Percentiles rank a stretch among this genome's conserved stretches.
phyloP scores from a whole-genome alignment of 345 rosid genomes.

The Murraya koenigii region DNA sequence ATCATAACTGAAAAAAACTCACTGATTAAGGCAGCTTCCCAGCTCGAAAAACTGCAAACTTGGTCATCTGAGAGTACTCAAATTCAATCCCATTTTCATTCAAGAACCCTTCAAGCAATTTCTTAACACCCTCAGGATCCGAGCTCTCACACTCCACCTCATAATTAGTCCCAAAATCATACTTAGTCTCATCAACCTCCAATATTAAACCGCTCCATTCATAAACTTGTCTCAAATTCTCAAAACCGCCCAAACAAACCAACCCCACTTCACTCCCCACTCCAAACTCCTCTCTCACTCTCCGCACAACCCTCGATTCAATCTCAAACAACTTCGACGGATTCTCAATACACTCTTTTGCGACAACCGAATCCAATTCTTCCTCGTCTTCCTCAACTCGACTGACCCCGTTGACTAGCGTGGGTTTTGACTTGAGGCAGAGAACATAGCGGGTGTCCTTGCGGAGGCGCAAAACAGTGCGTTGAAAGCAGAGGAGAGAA shows the following conservation, averaged over 20 bases:
- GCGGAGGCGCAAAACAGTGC: constrained; percentile 67
- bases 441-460: constrained; percentile 44
- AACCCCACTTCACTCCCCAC: constrained; percentile 40
- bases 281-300: constrained; percentile 73
- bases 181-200: constrained; percentile 87
- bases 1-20: neutral
- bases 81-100: constrained; percentile 52
- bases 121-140: constrained; percentile 70
- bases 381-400: constrained; percentile 92
- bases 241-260: constrained; percentile 82
- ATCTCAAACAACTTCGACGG: constrained; percentile 38
- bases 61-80: constrained; percentile 60
- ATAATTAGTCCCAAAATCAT: constrained; percentile 61
- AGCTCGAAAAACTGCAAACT: constrained; percentile 73
- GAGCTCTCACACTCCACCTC: constrained; percentile 83
- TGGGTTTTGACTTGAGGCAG: constrained; percentile 67
- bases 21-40: constrained; percentile 61
- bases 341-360: constrained; percentile 44
- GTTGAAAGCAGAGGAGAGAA: constrained; percentile 49
- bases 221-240: constrained; percentile 62
- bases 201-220: constrained; percentile 67
- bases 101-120: constrained; percentile 56
- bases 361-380: constrained; percentile 46
- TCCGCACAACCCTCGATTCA: constrained; percentile 57
- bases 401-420: constrained; percentile 63